Conservation (phyloP, 495 filamentous ascomycete genomes). For the Evansstolkia leycettana region DNA sequence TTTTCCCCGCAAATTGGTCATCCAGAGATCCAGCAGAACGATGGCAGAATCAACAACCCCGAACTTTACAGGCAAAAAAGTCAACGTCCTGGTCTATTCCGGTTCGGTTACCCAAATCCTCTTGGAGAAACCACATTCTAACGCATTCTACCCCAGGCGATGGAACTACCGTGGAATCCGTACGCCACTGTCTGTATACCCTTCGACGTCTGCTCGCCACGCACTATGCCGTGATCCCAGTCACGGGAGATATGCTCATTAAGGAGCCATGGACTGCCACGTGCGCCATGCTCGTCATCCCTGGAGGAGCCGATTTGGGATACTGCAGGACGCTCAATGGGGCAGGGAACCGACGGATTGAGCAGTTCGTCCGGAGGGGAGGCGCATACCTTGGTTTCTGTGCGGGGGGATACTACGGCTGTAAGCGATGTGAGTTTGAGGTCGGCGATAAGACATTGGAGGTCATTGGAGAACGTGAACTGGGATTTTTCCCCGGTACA, state of each 20-base stretch:
- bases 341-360: constrained; percentile 70
- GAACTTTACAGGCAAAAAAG: constrained; percentile 47
- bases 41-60: constrained; percentile 21
- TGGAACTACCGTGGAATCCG: constrained; percentile 76
- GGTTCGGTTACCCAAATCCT: constrained; percentile 34
- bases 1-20: too few relatives aligned
- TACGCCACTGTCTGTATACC: constrained; percentile 79
- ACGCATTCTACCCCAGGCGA: constrained; percentile 40
- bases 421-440: constrained; percentile 75
- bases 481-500: constrained; percentile 76
- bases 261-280: constrained; percentile 86
- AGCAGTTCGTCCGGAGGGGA: constrained; percentile 73
- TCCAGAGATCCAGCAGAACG: not conserved
- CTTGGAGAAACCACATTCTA: too few relatives aligned
- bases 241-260: constrained; percentile 64
- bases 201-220: constrained; percentile 83
- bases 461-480: constrained; percentile 75
- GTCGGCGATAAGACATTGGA: constrained; percentile 70
- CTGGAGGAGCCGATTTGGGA: constrained; percentile 87
- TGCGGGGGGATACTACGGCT: constrained; percentile 89
- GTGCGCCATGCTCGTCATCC: constrained; percentile 82
- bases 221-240: constrained; percentile 82
- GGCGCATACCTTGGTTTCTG: constrained; percentile 85
- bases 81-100: constrained; percentile 83
- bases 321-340: constrained; percentile 88